Evolutionary conservation across 352 stramenopile genomes (phyloP).

Genomic region (Phytophthora crassamura): DNA sequence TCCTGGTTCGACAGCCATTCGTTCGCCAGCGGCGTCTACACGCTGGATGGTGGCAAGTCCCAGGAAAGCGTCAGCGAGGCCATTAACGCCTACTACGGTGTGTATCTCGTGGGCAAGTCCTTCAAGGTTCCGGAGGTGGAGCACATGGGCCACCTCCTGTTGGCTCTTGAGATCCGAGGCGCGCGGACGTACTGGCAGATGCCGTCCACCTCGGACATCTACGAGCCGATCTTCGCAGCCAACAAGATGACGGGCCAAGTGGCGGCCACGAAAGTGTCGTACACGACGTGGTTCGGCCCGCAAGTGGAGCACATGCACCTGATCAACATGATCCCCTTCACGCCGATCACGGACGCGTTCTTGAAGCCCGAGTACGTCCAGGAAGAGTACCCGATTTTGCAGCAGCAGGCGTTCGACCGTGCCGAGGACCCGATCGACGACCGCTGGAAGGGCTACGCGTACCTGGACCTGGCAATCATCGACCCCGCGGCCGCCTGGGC

Average conservation of each 20-base stretch:
- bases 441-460: constrained; percentile 86
- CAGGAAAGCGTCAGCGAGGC: constrained; percentile 97
- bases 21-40: constrained; percentile 96
- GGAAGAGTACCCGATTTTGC: constrained; percentile 83
- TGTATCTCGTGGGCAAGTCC: constrained; percentile 92
- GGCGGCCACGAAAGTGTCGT: constrained; percentile 79
- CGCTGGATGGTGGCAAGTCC: constrained; percentile 94
- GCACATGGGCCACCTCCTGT: constrained; percentile 91
- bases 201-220: constrained; percentile 58
- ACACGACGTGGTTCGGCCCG: constrained; percentile 89
- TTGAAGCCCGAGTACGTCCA: constrained; percentile 69
- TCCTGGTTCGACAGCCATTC: constrained; percentile 98
- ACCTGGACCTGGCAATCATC: constrained; percentile 86
- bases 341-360: constrained; percentile 82
- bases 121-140: constrained; percentile 72
- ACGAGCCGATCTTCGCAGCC: constrained; percentile 71
- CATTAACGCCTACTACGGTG: constrained; percentile 97
- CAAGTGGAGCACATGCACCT: constrained; percentile 89
- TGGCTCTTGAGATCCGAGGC: constrained; percentile 94
- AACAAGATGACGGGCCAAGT: constrained; percentile 90
- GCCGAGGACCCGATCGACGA: constrained; percentile 67
- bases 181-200: constrained; percentile 98
- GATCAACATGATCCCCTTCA: constrained; percentile 94
- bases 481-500: constrained; percentile 74
- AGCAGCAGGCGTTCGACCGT: constrained; percentile 75